Evolutionary conservation across 257 asterid species (phyloP), one percentile per base, ranked within the genome.

Genomic region (Solanum bukasovii): DNA sequence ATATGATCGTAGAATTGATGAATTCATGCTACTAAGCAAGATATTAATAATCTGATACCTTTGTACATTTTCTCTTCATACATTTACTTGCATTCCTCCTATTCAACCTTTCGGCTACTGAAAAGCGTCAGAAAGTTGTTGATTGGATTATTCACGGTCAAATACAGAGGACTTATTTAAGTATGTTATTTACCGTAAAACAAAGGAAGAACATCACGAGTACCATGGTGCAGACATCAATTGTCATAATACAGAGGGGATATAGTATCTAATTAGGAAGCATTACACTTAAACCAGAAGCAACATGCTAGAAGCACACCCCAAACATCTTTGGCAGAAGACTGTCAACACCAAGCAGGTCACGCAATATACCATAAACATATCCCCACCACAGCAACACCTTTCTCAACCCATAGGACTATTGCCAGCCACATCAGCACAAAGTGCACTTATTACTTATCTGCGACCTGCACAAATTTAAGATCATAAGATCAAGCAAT

Each of bases 401-500:
- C 83, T 78, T 74, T 84, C 42, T 44, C 35, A 34, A 21, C 38
- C 89, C 75, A n/a, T 4, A 7, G 46, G 83, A 75, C 79, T 13
- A 84, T 52, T 38, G 73, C 84, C 72, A 11, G 18, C 72, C 33
- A 21, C 79, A 61, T 84, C 88, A 87, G 85, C 67, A 35, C 8
- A 34, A 89, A 34, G 73, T 20, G 78, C 79, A 12, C 84, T n/a
- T 87, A 88, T 56, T 70, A 72, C 88, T 87, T 90, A 23, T 88
- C 89, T 33, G 88, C 88, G 52, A 88, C 31, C 92, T 90, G 92
- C 74, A 37, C 35, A n/a, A 87, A 82, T 0, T 49, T 49, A 49
- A 82, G 70, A 81, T 49, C 85, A 29, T 25, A 46, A 79, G 12
- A 49, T 49, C 42, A 82, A 20, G 86, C 44, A 82, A 82, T 1